phyloP scores from a whole-genome alignment of 495 filamentous ascomycete genomes.

The Evernia prunastri region DNA sequence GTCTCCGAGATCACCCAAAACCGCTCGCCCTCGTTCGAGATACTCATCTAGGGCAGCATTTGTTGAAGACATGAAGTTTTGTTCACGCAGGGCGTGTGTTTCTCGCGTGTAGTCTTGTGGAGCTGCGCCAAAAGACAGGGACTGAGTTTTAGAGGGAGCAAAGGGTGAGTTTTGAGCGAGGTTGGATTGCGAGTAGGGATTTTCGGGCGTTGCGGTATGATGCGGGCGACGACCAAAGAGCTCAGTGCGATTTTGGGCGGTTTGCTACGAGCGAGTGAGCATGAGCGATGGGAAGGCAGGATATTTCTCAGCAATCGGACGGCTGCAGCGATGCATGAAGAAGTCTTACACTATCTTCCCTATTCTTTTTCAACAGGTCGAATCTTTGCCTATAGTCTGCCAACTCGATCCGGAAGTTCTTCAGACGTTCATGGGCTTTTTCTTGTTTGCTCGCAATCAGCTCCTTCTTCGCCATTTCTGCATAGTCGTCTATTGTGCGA shows the following conservation, averaged over 20 bases:
- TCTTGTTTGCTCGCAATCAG: slow-evolving; percentile 79
- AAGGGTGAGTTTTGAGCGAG: slow-evolving; percentile 47
- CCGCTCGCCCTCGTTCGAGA: slow-evolving; percentile 80
- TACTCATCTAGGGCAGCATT: slow-evolving; percentile 86
- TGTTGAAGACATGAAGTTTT: slow-evolving; percentile 74
- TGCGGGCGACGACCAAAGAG: slow-evolving; percentile 88
- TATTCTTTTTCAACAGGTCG: slow-evolving; percentile 63
- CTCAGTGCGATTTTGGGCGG: slow-evolving; percentile 69
- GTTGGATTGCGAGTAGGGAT: slow-evolving; percentile 72
- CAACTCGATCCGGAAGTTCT: slow-evolving; percentile 79
- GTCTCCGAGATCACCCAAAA: slow-evolving; percentile 79
- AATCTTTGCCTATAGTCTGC: slow-evolving; percentile 70
- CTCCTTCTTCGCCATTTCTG: slow-evolving; percentile 75
- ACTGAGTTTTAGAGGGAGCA: slow-evolving; percentile 38
- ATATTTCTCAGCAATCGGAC: background rate
- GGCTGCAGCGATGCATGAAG: background rate
- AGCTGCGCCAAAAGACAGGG: slow-evolving; percentile 47
- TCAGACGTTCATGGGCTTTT: slow-evolving; percentile 79
- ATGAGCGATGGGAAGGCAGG: background rate
- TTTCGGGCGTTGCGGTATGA: slow-evolving; percentile 81
- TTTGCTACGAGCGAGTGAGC: slow-evolving; percentile 40
- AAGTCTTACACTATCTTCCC: slow-evolving; percentile 59
- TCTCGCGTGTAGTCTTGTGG: slow-evolving; percentile 62
- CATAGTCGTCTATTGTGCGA: slow-evolving; percentile 91
- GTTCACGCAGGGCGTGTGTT: slow-evolving; percentile 80